Conservation (phyloP, 305 asterid genomes). For the Galium porrigens region DNA sequence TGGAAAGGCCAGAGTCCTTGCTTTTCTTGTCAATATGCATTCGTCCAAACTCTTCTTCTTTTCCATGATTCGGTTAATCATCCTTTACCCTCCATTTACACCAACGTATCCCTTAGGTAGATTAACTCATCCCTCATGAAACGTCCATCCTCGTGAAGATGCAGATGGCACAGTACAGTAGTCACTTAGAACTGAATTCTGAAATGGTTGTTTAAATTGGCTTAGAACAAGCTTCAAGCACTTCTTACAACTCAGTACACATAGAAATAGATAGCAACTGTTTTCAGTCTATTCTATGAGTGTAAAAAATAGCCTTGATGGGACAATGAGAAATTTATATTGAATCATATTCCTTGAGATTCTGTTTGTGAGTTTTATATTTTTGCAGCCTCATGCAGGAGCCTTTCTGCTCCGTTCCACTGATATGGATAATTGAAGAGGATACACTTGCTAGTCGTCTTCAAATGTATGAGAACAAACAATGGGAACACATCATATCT, state of each 20-base stretch:
- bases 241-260: not conserved
- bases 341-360: slow-evolving; percentile 20
- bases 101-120: not conserved
- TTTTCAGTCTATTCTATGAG: not conserved
- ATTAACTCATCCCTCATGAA: not conserved
- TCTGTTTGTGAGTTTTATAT: slow-evolving; percentile 63
- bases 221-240: not conserved
- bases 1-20: not conserved
- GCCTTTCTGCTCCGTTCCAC: slow-evolving; percentile 95
- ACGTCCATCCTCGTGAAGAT: not conserved
- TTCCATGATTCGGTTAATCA: not conserved
- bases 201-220: not conserved
- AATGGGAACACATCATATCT: slow-evolving; percentile 62
- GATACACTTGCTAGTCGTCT: slow-evolving; percentile 75
- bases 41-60: not conserved
- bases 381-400: slow-evolving; percentile 99
- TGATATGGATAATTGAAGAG: slow-evolving; percentile 86
- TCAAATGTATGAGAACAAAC: slow-evolving; percentile 39
- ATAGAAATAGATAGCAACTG: not conserved
- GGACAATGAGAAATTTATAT: not conserved
- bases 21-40: no score
- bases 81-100: not conserved
- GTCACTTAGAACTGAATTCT: not conserved
- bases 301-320: not conserved
- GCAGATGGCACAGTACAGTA: not conserved